Base-by-base conservation (phyloP, 208 protist genomes). In the Crithidia thermophila region DNA sequence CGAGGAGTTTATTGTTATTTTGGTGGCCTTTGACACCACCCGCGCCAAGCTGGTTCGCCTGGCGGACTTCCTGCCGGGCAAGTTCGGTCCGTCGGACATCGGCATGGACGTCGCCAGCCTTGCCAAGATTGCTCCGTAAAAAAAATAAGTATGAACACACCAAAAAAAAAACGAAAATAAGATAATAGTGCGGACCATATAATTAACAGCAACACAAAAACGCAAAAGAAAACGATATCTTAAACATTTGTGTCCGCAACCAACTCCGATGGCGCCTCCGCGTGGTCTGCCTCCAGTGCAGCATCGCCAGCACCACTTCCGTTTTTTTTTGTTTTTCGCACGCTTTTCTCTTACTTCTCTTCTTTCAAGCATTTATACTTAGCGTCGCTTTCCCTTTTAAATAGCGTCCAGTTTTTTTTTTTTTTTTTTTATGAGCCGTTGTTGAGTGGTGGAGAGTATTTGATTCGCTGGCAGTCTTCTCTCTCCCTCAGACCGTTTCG, bases 31-130 rank as follows among this genome's bases (percentile, higher is more conserved):
- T 37, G 87, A 93, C 63, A 52, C 47, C 42, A 20, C 73, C 45
- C 78, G 67, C 20, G 87, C 64, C 31, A 87, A 84, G 59, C 56
- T 92, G 39, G 51, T 91, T 11, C 77, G 68, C 7, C 71, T 95
- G n/a, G 66, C 75, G 11, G 83, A 91, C 18, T 62, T 91, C 25
- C 39, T 93, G 11, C 86, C 87, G 9, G 60, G 73, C 21, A 85
- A 89, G 61, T 95, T 95, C 64, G 87, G 87, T 10, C 90, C 90
- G 23, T 72, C 62, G 0, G 85, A 93, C 50, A 82, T 93, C 37
- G 90, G 90, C 45, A 83, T 95, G 71, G 67, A 91, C 49, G 52
- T 91, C 11, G 46, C 58, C 13, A 39, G 69, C 52, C 64, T 84
- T 25, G 27, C 55, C 10, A 25, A 53, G 20, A 31, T 56, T 33